Base-by-base conservation (phyloP, 1,139 yeast species). In the Magnusiomyces paraingens region DNA sequence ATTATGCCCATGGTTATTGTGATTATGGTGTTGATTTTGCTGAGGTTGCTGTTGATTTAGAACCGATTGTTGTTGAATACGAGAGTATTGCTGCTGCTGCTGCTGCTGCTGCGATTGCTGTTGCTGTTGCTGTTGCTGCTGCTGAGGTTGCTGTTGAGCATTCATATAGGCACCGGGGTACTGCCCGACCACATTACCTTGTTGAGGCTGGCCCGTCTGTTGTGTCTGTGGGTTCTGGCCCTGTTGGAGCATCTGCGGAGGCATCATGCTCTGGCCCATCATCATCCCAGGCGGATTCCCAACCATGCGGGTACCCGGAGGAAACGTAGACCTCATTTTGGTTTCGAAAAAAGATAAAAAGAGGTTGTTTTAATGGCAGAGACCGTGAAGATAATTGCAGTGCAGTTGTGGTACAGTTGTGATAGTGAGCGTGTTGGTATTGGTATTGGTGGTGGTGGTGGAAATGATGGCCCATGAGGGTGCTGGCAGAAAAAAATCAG, bases 201-300 rank as follows among this genome's bases (percentile, higher is more conserved):
- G 38, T 47, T 47, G 42, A 5, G 14, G 29, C 14, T 35, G 42
- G 17, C 35, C 32, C 2, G 32, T 11, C 3, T 15, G 51, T 20
- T 40, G 46, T 11, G 32, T 39, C 29, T 38, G 42, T 2, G 32
- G 42, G 32, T 47, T 35, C 14, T 35, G 42, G n/a, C 18, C 22
- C 15, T 36, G 41, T 15, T 29, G 32, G 17, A 44, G 54, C 47
- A 52, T 49, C 40, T 47, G 57, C 21, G 57, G 57, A 35, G 57
- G 57, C 48, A 54, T 54, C 17, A 53, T 54, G 14, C 54, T 52
- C 38, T 55, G 57, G 18, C 55, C 53, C 57, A 55, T 55, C 52
- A 55, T 52, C 57, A 55, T 55, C 12, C 55, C 57, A 32, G 52
- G 40, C n/a, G 46, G 51, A 18, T 49, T 54, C 18, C 54, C 54